Base-by-base conservation (phyloP, 2,329 filamentous ascomycete species). In the Cercospora canescens region DNA sequence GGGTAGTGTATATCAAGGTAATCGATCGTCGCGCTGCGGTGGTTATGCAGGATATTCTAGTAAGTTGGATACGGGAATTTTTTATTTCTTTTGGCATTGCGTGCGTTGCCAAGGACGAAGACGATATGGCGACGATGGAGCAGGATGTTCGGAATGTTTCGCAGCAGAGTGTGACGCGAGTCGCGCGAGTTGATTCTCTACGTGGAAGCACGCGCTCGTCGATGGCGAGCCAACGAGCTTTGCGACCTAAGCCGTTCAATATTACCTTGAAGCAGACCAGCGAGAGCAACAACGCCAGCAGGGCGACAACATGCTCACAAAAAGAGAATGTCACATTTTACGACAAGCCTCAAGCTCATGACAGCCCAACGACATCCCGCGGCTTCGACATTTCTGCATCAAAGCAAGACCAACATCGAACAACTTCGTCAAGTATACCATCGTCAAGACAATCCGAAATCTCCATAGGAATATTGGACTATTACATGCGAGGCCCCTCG, bases 401-500 rank as follows among this genome's bases (percentile, higher is more conserved):
- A 45, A 9, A 45, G 12, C 9, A 24, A 21, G 18, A 45, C 37
- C n/a, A 21, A 11, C 41, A 50, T 26, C 32, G 58, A 21, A 58
- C 63, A 37, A 41, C 57, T 2, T 68, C 71, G 6, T 68, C 67
- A 6, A 70, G 68, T 18, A 58, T 68, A 2, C 37, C 65, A 12
- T 74, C 73, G 35, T 63, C 69, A 7, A 60, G 68, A 34, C 72
- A 71, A 39, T 76, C 74, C 2, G 73, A 75, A 58, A 70, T 74
- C 37, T 76, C 74, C 3, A 69, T 74, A 16, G 74, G 74, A 6
- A 72, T 76, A n/a, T 28, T 76, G 18, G 75, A 76, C 57, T 76
- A 73, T 57, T 76, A 76, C 57, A 71, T 71, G 6, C 59, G 68
- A 21, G 72, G 72, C 21, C 64, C 63, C 6, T 52, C 32, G 5